Base-by-base conservation (phyloP, 176 grass and related monocot genomes). In the Phyllostachys edulis region DNA sequence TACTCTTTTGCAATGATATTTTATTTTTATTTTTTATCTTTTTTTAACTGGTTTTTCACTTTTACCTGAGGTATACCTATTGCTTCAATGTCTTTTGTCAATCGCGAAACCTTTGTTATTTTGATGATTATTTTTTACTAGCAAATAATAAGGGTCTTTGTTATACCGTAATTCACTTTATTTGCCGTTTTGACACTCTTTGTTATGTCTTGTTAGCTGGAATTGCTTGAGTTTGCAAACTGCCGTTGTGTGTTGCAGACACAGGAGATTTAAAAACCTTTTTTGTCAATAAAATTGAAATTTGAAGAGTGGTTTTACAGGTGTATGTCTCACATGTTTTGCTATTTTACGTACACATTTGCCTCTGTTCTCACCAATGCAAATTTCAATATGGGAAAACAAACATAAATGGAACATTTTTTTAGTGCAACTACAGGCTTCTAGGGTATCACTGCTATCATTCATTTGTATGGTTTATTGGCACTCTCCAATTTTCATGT, bases 391-490 rank as follows among this genome's bases (percentile, higher is more conserved):
- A 36, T 65, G 63, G 13, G 29, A 65, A 32, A 34, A 65, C 6
- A 36, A 15, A 17, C 29, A 34, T 7, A 32, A 63, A 36, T 65
- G 26, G 14, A 36, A 17, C 29, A 65, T 8, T 34, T 65, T 36
- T 65, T 34, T 65, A 7, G 16, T 34, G 32, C 32, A 34, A 34
- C 32, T 52, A 52, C 50, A 52, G 6, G 50, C 17, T 52, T 83
- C 29, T 24, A 62, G 70, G 42, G 7, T 68, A 68, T 45, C 17
- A 45, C 12, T 85, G 26, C 18, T 56, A 13, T 44, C 14, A 7
- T 18, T 77, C 50, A 77, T 51, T 76, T 69, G 7, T 41, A 77
- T 59, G 49, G 26, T 84, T 65, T 74, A 21, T 39, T 27, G 44
- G 42, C 47, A 32, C 44, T 74, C 17, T 37, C 24, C 13, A 72